Base-by-base conservation (phyloP, 1,284 basidiomycete genomes). In the Schizophyllum commune region DNA sequence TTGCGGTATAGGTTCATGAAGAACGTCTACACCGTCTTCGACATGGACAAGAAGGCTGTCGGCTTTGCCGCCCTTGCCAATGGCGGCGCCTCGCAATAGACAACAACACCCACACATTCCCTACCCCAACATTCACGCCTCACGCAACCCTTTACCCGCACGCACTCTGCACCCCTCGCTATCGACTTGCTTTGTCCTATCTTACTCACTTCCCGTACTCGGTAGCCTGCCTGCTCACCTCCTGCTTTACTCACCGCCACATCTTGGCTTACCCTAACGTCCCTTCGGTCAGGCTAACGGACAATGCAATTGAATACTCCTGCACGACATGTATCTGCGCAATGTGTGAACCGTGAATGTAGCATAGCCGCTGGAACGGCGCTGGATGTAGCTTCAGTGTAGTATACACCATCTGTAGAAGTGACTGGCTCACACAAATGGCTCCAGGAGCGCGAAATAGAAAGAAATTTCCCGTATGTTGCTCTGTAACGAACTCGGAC, bases 1-100 rank as follows among this genome's bases (percentile, higher is more conserved):
- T 20, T 6, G 9, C 15, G 39, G 27, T 57, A 19, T 13, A 58
- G 47, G 57, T 66, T 67, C 60, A 61, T 69, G 60, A 58, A 64
- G 59, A 67, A 69, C 52, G 63, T 65, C 4, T 69, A 70, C 59
- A 64, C 65, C 52, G 64, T 73, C 51, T 79, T 77, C 65, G 73
- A 76, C 66, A 60, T 71, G 33, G 72, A 65, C 60, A 67, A 71
- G 55, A 71, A 70, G 64, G 66, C 68, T 9, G 73, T 78, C 64
- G 77, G 76, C 21, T 77, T 79, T 66, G 74, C 75, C 17, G 66
- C 67, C 59, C 68, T 75, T 19, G 63, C 68, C 39, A 47, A 27
- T 5, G 27, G 27, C 39, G 39, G 39, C 9, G 39, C 39, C 39
- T 47, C 39, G 39, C 39, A 47, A 17, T 47, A 47, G 17, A 13